phyloP scores from a whole-genome alignment of 331 rosid species.

The Malus hybrid region DNA sequence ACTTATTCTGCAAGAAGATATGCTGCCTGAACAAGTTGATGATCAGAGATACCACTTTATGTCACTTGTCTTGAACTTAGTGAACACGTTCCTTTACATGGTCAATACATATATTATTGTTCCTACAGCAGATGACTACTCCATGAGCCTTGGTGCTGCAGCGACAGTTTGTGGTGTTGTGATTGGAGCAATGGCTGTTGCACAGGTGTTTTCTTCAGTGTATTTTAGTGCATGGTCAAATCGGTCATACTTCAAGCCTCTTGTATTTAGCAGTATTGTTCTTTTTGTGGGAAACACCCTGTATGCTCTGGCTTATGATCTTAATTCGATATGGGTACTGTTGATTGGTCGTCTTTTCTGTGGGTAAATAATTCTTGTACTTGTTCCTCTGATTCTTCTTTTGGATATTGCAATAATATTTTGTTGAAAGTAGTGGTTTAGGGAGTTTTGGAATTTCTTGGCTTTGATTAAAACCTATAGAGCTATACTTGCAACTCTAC shows the following conservation, averaged over 20 bases:
- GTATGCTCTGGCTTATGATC: constrained; percentile 87
- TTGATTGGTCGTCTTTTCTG: constrained; percentile 84
- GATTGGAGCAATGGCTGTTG: constrained; percentile 97
- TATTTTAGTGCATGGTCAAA: constrained; percentile 99
- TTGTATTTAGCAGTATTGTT: constrained; percentile 81
- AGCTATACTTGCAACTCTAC: not conserved
- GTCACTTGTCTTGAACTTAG: constrained; percentile 86
- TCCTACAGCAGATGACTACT: constrained; percentile 97
- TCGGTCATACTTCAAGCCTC: constrained; percentile 87
- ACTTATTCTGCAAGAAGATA: constrained; percentile 78
- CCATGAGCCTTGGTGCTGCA: constrained; percentile 86
- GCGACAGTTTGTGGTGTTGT: constrained; percentile 94
- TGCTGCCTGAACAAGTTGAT: constrained; percentile 61
- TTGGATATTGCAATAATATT: not conserved
- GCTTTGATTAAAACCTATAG: not conserved
- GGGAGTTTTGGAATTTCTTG: not conserved
- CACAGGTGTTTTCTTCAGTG: constrained; percentile 92
- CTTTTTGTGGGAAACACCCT: constrained; percentile 63
- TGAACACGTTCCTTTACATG: constrained; percentile 88
- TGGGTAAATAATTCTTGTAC: constrained; percentile 54
- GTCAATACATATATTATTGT: constrained; percentile 94
- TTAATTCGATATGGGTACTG: constrained; percentile 73
- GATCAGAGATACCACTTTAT: constrained; percentile 67
- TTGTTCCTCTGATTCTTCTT: constrained; percentile 9
- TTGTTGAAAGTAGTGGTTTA: not conserved